Percentiles rank a stretch among this genome's conserved stretches.
These are phyloP conservation scores for Penicillium bovifimosum DNA, from an alignment of 495 filamentous ascomycete species.

Conservation along the genomic window DNA sequence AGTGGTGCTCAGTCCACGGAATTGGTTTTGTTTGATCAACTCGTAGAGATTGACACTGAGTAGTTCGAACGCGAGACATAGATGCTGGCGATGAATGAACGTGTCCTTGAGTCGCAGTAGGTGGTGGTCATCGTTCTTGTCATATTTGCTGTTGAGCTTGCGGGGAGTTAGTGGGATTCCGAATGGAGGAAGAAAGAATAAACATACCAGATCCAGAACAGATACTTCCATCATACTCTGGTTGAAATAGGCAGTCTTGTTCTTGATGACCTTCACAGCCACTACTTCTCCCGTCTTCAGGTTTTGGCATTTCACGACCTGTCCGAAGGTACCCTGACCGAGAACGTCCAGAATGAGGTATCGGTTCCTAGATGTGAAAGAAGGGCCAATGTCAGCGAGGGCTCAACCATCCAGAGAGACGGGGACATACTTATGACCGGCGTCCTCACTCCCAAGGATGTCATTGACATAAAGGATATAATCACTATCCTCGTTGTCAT, in stretches of 20 bases:
- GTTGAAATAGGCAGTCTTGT: constrained; percentile 98
- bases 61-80: constrained; percentile 96
- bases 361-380: constrained; percentile 62
- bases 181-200: background rate
- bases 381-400: constrained; percentile 6
- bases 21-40: constrained; percentile 99
- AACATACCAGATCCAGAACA: constrained; percentile 83
- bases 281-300: constrained; percentile 97
- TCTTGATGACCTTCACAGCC: constrained; percentile 99
- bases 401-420: background rate
- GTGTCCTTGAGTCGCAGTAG: constrained; percentile 94
- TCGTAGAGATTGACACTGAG: constrained; percentile 98
- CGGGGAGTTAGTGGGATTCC: background rate
- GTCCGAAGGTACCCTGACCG: constrained; percentile 98
- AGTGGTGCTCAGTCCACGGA: constrained; percentile 94
- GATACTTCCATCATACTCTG: constrained; percentile 99
- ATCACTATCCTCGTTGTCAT: constrained; percentile 98
- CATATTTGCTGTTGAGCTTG: constrained; percentile 97
- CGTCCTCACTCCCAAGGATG: constrained; percentile 95
- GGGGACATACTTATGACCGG: constrained; percentile 78
- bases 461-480: constrained; percentile 99
- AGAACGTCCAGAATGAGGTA: constrained; percentile 98
- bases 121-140: constrained; percentile 99
- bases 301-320: constrained; percentile 99
- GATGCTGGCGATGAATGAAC: constrained; percentile 96